Evolutionary conservation across 139 green algal species (phyloP).

Genomic region (Pseudopediastrum boryanum): DNA sequence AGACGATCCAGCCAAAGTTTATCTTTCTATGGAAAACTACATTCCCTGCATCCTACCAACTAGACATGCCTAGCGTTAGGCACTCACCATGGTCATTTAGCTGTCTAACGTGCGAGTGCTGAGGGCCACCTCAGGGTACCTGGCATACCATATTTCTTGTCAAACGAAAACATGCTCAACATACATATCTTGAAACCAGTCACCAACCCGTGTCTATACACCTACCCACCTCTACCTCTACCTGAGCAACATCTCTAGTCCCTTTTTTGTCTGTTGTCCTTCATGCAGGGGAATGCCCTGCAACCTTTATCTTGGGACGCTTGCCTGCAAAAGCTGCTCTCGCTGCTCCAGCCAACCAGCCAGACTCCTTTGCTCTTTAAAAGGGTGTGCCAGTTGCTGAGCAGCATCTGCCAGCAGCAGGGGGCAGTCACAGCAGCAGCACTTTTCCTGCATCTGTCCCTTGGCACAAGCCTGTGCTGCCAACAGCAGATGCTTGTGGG

Average conservation of each 20-base stretch:
- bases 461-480: constrained; percentile 20
- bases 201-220: no score
- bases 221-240: not conserved
- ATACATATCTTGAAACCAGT: no score
- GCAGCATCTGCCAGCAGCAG: constrained; percentile 19
- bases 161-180: no score
- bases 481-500: no score
- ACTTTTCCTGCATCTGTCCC: constrained; percentile 51
- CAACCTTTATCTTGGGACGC: not conserved
- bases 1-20: no score
- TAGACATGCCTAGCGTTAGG: no score
- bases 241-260: not conserved
- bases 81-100: no score
- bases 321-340: constrained; percentile 10
- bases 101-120: no score
- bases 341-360: constrained; percentile 1
- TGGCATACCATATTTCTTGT: no score
- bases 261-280: not conserved
- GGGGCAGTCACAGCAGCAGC: constrained; percentile 44
- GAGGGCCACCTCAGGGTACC: no score
- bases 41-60: no score
- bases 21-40: no score
- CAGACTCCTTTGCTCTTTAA: constrained; percentile 17
- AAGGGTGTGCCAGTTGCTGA: constrained; percentile 2
- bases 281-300: not conserved